phyloP scores from a whole-genome alignment of 768 basidiomycete species.

The Boletus eberwhitei region DNA sequence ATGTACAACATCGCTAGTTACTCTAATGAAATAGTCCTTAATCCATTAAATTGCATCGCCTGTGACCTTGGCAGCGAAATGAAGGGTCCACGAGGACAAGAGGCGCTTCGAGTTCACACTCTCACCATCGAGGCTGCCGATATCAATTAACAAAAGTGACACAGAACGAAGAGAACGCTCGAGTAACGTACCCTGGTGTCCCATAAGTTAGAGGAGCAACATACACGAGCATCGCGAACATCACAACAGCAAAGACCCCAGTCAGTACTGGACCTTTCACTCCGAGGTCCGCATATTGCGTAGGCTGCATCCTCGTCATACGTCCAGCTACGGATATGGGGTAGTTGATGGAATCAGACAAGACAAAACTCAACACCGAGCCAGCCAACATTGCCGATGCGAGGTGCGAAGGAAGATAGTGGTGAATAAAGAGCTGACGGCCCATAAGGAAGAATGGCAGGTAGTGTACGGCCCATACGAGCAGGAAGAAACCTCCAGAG shows the following conservation, averaged over 20 bases:
- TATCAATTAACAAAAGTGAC: conserved; percentile 18
- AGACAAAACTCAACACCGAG: conserved; percentile 83
- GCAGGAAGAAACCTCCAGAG: conserved; percentile 91
- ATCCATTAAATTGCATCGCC: conserved; percentile 32
- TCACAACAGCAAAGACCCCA: conserved; percentile 50
- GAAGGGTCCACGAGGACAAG: conserved; percentile 89
- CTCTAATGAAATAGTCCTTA: conserved; percentile 10
- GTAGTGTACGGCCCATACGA: conserved; percentile 95
- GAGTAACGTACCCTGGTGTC: conserved; percentile 77
- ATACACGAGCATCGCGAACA: conserved; percentile 70
- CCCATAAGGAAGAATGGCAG: conserved; percentile 97
- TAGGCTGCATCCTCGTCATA: conserved; percentile 49
- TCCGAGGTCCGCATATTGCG: conserved; percentile 71
- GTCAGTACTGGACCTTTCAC: conserved; percentile 69
- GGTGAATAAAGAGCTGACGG: conserved; percentile 95
- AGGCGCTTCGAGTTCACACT: conserved; percentile 81
- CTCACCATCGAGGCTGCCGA: conserved; percentile 72
- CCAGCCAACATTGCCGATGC: conserved; percentile 91
- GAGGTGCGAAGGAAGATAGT: conserved; percentile 96
- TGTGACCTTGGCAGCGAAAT: conserved; percentile 76
- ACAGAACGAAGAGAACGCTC: conserved; percentile 1
- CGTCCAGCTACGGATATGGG: conserved; percentile 80
- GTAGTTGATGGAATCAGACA: conserved; percentile 89
- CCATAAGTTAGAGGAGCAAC: conserved; percentile 93
- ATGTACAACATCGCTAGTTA: conserved; percentile 17